Evolutionary conservation across 805 yeast species (phyloP), one percentile per base, ranked within the genome.

Genomic region (Pichia nakasei): DNA sequence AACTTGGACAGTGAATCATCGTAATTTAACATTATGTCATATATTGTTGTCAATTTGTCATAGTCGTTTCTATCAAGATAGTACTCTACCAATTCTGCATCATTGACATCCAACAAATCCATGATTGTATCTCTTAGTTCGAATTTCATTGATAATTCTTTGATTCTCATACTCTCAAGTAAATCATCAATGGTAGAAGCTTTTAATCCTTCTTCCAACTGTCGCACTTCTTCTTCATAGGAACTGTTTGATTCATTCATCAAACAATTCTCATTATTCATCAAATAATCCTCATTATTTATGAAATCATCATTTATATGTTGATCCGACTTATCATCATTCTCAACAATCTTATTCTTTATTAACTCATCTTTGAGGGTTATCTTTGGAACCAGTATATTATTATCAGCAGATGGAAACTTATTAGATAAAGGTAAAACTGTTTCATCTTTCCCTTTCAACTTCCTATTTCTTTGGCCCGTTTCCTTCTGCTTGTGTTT

Each of bases 1-100:
- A 44, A 15, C 27, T 26, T 35, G 51, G 61, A 36, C 11, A 22
- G 53, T 54, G 26, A 47, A 4, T 46, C 35, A 20, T 45, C 34
- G 38, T 45, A 48, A 9, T 43, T 50, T 8, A 44, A 38, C 20
- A 59, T 39, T 21, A 59, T 49, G 26, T 59, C 52, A 32, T 41
- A 39, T 13, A 58, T 44, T 3, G 58, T 47, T 5, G 26, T 34
- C 8, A 43, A 32, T 19, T 52, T 38, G 24, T 47, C 44, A 9
- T 22, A 19, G 1, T 47, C 18, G 33, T 54, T 51, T 35, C 43
- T 42, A 5, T 27, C 36, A n/a, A 49, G 43, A 32, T 45, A 49
- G n/a, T 39, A 39, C 6, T 39, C 48, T 11, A 53, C 49, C 7
- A 45, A 22, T 1, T 46, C 48, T 15, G 32, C n/a, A n/a, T 53